Percentiles rank a stretch among this genome's conserved stretches.
Conservation (phyloP, 75 land plant species). For the Isoetes taiwanensis region DNA sequence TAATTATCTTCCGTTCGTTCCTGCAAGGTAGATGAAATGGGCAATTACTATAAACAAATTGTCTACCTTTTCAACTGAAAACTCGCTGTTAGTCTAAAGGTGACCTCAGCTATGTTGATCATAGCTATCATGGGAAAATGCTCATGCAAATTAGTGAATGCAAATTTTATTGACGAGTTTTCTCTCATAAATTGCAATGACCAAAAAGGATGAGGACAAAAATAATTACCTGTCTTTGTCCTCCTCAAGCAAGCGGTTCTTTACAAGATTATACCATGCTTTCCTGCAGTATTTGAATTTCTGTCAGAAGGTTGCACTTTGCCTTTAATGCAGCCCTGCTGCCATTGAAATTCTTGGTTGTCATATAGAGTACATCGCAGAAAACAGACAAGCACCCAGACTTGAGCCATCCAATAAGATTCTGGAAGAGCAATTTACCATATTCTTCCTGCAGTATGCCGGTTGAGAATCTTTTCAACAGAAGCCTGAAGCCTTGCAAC, state of each 20-base stretch:
- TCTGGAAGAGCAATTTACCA: conserved; percentile 7
- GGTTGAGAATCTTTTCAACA: conserved; percentile 14
- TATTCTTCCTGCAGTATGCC: conserved; percentile 5
- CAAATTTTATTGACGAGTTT: too few relatives aligned
- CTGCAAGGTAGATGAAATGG: conserved; percentile 8
- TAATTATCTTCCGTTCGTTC: conserved; percentile 14
- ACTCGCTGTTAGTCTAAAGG: too few relatives aligned
- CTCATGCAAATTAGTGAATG: too few relatives aligned
- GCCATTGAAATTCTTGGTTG: too few relatives aligned
- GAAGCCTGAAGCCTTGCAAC: conserved; percentile 9
- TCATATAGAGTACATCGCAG: too few relatives aligned
- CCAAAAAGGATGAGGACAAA: not conserved
- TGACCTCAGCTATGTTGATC: not conserved
- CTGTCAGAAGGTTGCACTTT: not conserved
- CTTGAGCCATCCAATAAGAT: not conserved
- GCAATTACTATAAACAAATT: not conserved
- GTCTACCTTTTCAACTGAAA: not conserved
- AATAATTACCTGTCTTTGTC: conserved; percentile 13
- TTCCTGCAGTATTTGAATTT: conserved; percentile 10
- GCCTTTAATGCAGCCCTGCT: not conserved
- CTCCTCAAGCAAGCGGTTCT: not conserved
- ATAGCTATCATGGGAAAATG: not conserved
- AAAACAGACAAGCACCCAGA: not conserved
- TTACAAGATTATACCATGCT: conserved; percentile 13
- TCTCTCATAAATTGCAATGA: not conserved